Evolutionary conservation across 441 rosid species (phyloP).

Genomic region (Corymbia calophylla): DNA sequence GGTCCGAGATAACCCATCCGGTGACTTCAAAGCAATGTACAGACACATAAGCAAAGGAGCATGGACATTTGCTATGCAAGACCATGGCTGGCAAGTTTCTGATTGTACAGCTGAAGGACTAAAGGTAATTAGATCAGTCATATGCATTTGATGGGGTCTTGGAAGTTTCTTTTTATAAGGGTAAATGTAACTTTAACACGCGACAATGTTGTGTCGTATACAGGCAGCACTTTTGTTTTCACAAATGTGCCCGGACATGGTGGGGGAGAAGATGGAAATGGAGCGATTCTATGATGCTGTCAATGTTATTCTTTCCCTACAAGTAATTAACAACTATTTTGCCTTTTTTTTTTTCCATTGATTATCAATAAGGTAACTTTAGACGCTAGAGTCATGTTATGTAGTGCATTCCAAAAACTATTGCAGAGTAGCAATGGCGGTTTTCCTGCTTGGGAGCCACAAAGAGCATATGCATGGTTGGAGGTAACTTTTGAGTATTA

Average conservation of each 20-base stretch:
- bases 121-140: constrained; percentile 14
- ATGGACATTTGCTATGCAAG: constrained; percentile 51
- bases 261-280: constrained; percentile 20
- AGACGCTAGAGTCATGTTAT: neutral
- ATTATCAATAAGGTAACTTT: neutral
- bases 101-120: constrained; percentile 58
- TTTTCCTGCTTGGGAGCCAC: constrained; percentile 58
- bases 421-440: constrained; percentile 33
- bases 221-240: constrained; percentile 23
- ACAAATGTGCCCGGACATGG: constrained; percentile 21
- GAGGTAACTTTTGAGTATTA: constrained; percentile 24
- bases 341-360: neutral
- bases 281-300: constrained; percentile 25
- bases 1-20: constrained; percentile 47
- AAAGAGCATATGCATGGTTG: constrained; percentile 34
- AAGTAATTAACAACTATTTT: constrained; percentile 4
- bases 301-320: constrained; percentile 29
- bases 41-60: constrained; percentile 45
- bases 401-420: neutral
- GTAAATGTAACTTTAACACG: neutral
- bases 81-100: constrained; percentile 65
- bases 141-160: neutral
- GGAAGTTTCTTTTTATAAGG: neutral
- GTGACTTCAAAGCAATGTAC: constrained; percentile 44
- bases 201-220: neutral